Evolutionary conservation across 2,329 filamentous ascomycete species (phyloP).

Genomic region (Xylaria sp.): DNA sequence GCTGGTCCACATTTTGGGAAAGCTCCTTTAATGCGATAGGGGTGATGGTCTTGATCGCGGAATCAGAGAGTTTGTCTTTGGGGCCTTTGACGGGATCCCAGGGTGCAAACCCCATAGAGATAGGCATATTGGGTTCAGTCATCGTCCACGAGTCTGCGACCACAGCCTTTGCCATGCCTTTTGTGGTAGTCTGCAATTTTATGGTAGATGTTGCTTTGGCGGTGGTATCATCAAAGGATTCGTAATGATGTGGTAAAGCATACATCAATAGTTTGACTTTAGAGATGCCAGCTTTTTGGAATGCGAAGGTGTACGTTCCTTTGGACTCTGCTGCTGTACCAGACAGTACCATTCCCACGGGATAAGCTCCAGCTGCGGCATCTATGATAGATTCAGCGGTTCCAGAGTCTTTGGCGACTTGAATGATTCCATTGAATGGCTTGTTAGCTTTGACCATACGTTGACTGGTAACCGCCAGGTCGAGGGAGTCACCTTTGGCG

Average conservation of each 20-base stretch:
- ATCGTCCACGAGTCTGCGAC: constrained; percentile 81
- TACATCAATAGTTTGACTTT: constrained; percentile 79
- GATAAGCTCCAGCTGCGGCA: constrained; percentile 78
- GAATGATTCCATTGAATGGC: constrained; percentile 81
- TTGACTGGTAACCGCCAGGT: constrained; percentile 75
- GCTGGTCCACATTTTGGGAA: constrained; percentile 76
- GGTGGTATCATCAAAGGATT: constrained; percentile 74
- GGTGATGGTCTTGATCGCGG: constrained; percentile 69
- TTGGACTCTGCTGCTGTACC: constrained; percentile 68
- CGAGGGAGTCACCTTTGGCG: constrained; percentile 68
- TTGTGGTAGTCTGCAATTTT: constrained; percentile 82
- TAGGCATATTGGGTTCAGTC: constrained; percentile 77
- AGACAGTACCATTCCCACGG: constrained; percentile 70
- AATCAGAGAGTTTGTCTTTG: constrained; percentile 59
- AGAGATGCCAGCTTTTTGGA: constrained; percentile 74
- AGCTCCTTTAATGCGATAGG: constrained; percentile 77
- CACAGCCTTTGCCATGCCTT: constrained; percentile 81
- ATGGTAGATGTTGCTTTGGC: constrained; percentile 64
- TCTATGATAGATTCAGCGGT: constrained; percentile 78
- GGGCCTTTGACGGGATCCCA: constrained; percentile 71
- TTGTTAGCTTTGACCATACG: constrained; percentile 71
- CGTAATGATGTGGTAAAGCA: constrained; percentile 85
- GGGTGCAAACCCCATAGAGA: constrained; percentile 79
- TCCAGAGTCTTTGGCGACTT: constrained; percentile 81
- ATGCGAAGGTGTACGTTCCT: constrained; percentile 80